Conservation (phyloP, 2,329 filamentous ascomycete species). For the Monosporascus sp. region DNA sequence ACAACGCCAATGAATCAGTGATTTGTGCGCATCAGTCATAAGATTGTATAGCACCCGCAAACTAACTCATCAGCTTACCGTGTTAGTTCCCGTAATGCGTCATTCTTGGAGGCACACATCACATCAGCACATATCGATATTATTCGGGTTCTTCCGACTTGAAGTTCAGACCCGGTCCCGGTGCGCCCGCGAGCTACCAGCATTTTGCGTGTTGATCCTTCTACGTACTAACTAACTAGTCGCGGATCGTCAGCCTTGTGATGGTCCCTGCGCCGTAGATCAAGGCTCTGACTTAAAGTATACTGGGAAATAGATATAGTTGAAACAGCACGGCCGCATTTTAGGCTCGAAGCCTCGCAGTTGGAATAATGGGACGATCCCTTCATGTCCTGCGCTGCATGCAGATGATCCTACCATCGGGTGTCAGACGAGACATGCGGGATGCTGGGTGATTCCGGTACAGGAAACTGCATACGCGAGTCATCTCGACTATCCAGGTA, state of each 20-base stretch:
- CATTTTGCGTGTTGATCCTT: neutral
- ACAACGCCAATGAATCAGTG: neutral
- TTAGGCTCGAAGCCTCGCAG: neutral
- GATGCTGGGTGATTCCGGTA: neutral
- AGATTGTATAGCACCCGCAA: neutral
- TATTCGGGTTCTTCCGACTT: neutral
- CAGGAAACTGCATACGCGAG: neutral
- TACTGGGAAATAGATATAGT: neutral
- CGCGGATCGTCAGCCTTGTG: neutral
- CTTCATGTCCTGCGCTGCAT: too few species aligned
- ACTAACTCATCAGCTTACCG: neutral
- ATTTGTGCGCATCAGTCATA: neutral
- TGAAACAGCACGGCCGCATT: neutral
- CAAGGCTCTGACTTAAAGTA: neutral
- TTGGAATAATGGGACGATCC: too few species aligned
- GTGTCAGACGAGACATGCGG: neutral
- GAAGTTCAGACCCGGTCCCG: neutral
- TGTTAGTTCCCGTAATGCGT: neutral
- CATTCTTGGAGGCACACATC: too few species aligned
- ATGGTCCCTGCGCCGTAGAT: neutral
- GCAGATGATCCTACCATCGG: neutral
- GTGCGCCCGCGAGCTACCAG: neutral
- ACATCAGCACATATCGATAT: too few species aligned
- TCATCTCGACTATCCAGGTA: neutral
- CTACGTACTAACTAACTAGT: neutral